These are phyloP conservation scores for Wolfiporia cocos DNA, from an alignment of 1,284 basidiomycete species.

Conservation along the genomic window DNA sequence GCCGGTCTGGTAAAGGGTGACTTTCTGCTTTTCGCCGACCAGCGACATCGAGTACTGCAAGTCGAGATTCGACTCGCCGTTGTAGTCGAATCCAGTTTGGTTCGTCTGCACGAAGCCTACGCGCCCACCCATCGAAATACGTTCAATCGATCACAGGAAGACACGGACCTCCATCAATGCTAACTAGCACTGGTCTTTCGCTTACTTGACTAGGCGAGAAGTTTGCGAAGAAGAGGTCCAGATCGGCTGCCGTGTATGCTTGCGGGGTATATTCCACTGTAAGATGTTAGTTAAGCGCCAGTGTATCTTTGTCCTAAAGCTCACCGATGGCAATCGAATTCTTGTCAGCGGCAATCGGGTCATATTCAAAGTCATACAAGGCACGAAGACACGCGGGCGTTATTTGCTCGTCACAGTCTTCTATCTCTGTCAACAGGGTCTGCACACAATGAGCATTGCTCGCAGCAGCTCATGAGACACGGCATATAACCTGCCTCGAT, in stretches of 20 bases:
- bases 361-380: slow-evolving; percentile 46
- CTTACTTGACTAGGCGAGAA: slow-evolving; percentile 30
- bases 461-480: slow-evolving; percentile 37
- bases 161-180: slow-evolving; percentile 40
- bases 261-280: slow-evolving; percentile 45
- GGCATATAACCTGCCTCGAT: slow-evolving; percentile 3
- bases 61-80: slow-evolving; percentile 43
- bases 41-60: slow-evolving; percentile 33
- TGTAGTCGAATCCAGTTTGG: slow-evolving; percentile 30
- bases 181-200: slow-evolving; percentile 15
- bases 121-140: not conserved
- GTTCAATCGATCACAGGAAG: not conserved
- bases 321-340: slow-evolving; percentile 51
- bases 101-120: slow-evolving; percentile 12
- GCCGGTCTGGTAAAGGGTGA: slow-evolving; percentile 35
- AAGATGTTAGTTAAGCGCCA: slow-evolving; percentile 22
- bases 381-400: slow-evolving; percentile 48
- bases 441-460: slow-evolving; percentile 35
- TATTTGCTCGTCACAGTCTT: slow-evolving; percentile 35
- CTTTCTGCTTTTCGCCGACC: slow-evolving; percentile 26
- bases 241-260: slow-evolving; percentile 33
- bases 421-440: slow-evolving; percentile 11
- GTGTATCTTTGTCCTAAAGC: slow-evolving; percentile 18
- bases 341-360: slow-evolving; percentile 32
- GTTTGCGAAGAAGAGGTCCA: slow-evolving; percentile 37